Percentiles rank a stretch among this genome's conserved stretches.
These are phyloP conservation scores for Plasmodium coatneyi DNA, from an alignment of 169 alveolate genomes.

Conservation along the genomic window DNA sequence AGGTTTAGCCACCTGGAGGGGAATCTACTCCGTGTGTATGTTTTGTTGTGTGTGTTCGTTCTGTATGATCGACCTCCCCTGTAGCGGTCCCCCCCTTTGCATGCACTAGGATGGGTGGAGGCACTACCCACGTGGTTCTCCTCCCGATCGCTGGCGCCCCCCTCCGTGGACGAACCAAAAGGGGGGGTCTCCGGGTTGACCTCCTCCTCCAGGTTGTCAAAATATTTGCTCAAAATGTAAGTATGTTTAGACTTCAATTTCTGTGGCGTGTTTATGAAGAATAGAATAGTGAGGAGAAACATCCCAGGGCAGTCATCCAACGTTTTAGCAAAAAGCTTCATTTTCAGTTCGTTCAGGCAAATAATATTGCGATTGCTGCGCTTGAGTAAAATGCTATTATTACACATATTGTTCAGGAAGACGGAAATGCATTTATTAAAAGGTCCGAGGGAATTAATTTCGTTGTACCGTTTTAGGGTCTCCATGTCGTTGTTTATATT, in stretches of 20 bases:
- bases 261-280: conserved; percentile 58
- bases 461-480: conserved; percentile 67
- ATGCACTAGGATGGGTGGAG: not conserved
- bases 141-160: not conserved
- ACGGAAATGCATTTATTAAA: conserved; percentile 47
- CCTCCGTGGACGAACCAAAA: not conserved
- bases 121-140: not conserved
- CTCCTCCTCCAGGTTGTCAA: not conserved
- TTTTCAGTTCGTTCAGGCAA: conserved; percentile 59
- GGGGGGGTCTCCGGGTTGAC: not conserved
- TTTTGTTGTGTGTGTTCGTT: not conserved
- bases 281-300: conserved; percentile 44
- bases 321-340: conserved; percentile 74
- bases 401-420: conserved; percentile 56
- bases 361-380: conserved; percentile 14
- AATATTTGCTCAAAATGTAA: conserved; percentile 23
- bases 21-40: not conserved
- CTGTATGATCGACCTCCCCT: not conserved
- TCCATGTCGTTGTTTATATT: conserved; percentile 72
- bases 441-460: conserved; percentile 46
- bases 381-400: conserved; percentile 33
- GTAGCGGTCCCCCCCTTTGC: not conserved
- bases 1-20: not conserved
- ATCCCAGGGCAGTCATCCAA: conserved; percentile 66
- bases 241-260: conserved; percentile 16